Evolutionary conservation across 805 yeast species (phyloP).

Genomic region (Saturnispora saitoi): DNA sequence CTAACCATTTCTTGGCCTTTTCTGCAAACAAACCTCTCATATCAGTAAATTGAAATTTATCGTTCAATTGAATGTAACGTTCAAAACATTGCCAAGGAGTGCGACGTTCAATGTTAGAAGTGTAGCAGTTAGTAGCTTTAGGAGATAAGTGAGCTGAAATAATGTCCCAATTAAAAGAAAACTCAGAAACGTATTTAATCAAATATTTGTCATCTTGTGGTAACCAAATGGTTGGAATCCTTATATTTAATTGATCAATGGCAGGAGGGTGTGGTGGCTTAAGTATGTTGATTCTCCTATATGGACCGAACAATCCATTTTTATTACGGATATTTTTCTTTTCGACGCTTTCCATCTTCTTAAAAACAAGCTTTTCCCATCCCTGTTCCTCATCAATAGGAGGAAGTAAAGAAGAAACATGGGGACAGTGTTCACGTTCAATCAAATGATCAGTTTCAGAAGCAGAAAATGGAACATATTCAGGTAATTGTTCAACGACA

Average conservation of each 20-base stretch:
- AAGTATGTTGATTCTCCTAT: slow-evolving; percentile 51
- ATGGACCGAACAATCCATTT: slow-evolving; percentile 50
- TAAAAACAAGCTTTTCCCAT: slow-evolving; percentile 52
- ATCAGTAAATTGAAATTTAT: slow-evolving; percentile 76
- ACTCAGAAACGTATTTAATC: slow-evolving; percentile 75
- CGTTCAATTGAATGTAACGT: slow-evolving; percentile 86
- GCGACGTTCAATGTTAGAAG: slow-evolving; percentile 85
- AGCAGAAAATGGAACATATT: slow-evolving; percentile 40
- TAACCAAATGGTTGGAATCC: slow-evolving; percentile 93
- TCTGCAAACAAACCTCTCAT: slow-evolving; percentile 81
- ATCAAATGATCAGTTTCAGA: slow-evolving; percentile 24
- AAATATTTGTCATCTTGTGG: slow-evolving; percentile 86
- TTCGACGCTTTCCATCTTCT: slow-evolving; percentile 38
- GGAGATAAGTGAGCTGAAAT: slow-evolving; percentile 74
- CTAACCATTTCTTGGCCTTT: slow-evolving; percentile 85
- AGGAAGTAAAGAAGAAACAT: slow-evolving; percentile 57
- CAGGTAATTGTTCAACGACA: slow-evolving; percentile 39
- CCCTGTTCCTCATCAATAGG: slow-evolving; percentile 53
- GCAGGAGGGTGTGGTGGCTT: slow-evolving; percentile 92
- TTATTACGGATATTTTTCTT: slow-evolving; percentile 33
- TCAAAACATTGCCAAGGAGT: slow-evolving; percentile 99
- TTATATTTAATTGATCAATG: slow-evolving; percentile 62
- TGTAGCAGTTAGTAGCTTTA: slow-evolving; percentile 57
- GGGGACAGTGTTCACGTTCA: slow-evolving; percentile 31
- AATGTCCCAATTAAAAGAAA: slow-evolving; percentile 87